A percentile compares a stretch with the other conserved stretches of the same genome.
Evolutionary conservation across 305 asterid species (phyloP).

Genomic region (Nicotiana rustica): DNA sequence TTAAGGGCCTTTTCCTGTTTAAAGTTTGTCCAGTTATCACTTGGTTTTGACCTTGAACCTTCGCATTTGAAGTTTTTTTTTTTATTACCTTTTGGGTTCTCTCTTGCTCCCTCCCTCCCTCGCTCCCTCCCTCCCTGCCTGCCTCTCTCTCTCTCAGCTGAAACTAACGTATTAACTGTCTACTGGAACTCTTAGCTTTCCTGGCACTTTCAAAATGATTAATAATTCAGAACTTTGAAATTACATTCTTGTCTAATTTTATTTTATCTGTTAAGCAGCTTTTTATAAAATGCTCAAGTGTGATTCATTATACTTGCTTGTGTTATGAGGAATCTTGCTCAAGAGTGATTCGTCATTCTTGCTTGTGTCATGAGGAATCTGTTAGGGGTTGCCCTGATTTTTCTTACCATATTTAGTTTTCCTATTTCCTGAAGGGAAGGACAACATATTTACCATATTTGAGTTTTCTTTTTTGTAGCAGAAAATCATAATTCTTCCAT

Average conservation of each 20-base stretch:
- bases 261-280: not conserved
- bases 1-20: not conserved
- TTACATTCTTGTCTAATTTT: not conserved
- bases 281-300: not conserved
- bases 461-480: too few relatives aligned
- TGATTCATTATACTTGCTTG: not conserved
- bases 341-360: not conserved
- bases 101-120: not conserved
- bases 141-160: not conserved
- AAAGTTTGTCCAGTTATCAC: not conserved
- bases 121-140: not conserved
- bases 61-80: not conserved
- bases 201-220: not conserved
- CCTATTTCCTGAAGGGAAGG: too few relatives aligned
- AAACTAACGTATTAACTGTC: not conserved
- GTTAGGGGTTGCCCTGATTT: too few relatives aligned
- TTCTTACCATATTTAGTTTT: too few relatives aligned
- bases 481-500: too few relatives aligned
- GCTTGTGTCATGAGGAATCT: too few relatives aligned
- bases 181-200: not conserved
- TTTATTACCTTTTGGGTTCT: not conserved
- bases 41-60: constrained; percentile 15
- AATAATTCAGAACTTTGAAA: not conserved
- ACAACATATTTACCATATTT: too few relatives aligned
- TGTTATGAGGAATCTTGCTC: constrained; percentile 17